Base-by-base conservation (phyloP, 176 grass and related monocot species). In the Pharus latifolius region DNA sequence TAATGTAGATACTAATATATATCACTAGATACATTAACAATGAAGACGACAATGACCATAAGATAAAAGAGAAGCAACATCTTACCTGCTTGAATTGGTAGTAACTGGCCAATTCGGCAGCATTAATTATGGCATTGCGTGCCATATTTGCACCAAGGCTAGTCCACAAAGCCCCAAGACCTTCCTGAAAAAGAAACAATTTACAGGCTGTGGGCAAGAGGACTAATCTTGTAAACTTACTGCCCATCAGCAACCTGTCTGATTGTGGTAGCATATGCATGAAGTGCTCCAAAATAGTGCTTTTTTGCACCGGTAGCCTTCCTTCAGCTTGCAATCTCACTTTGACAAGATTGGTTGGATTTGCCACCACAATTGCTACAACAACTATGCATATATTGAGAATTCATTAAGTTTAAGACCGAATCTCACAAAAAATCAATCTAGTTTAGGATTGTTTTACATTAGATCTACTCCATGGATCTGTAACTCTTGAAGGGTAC, bases 41-140 rank as follows among this genome's bases (percentile, higher is more conserved):
- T n/a, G n/a, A n/a, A n/a, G n/a, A n/a, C n/a, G n/a, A n/a, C n/a
- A n/a, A n/a, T n/a, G n/a, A n/a, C n/a, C n/a, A n/a, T n/a, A n/a
- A n/a, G n/a, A n/a, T n/a, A n/a, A n/a, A n/a, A n/a, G n/a, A n/a
- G n/a, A n/a, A n/a, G n/a, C n/a, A n/a, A n/a, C n/a, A n/a, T n/a
- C n/a, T n/a, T 16, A 93, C 84, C 87, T 98, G 84, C 77, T 98
- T 98, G n/a, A 94, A 87, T 93, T 98, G 82, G 78, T 98, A 89
- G 81, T 93, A 98, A 48, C 90, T 93, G 26, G 95, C 95, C 78
- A 98, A 53, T 59, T 98, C 90, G 15, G 95, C 87, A 83, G 84
- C 87, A 42, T 98, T 98, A 37, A 98, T 90, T 77, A 98, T 94
- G 23, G 58, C 90, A 28, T 98, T 98, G 17, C 90, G 89, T 19